Evolutionary conservation across 2,329 filamentous ascomycete species (phyloP), one percentile per base, ranked within the genome.

Genomic region (Geosmithia morbida): DNA sequence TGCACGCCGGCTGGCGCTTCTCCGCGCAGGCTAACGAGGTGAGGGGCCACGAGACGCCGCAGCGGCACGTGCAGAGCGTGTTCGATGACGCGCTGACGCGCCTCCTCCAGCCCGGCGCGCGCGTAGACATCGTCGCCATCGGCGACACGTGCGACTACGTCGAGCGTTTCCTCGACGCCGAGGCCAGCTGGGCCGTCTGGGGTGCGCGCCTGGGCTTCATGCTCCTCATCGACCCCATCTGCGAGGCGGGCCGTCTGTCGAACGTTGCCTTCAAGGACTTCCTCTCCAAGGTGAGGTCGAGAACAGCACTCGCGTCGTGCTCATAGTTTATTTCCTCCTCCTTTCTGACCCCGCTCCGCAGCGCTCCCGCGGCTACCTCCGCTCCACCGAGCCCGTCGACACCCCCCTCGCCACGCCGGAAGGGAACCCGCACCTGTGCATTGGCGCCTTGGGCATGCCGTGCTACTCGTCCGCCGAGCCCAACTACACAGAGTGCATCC

Each of bases 111-210:
- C 48, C 65, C 0, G 60, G 70, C 1, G 77, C 79, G 0, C 71
- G 70, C 43, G 57, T 94, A 18, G 80, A 88, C 57, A 59, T 95
- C 30, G 69, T 95, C 44, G 85, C 76, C 1, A 66, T 92, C 16
- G 79, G 83, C 2, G 78, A 84, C 48, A 80, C 79, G 3, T 80
- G 79, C 0, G 71, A 80, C 30, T 64, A 70, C 2, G 66, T 79
- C 0, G 61, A 81, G 26, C 56, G 64, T 14, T 81, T 83, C 51
- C 66, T 92, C 10, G 71, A 79, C 37, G 53, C 70, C 2, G 58
- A 75, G 10, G 68, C 67, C 60, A 71, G 66, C 58, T 82, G 75
- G 71, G 49, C 52, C 2, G 56, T 48, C 17, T 69, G 72, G 63
- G 64, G 66, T 1, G 43, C 45, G 0, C 64, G 65, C 19, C 54